Percentiles rank a stretch among this genome's conserved stretches.
Evolutionary conservation across 164 flowering plant species (phyloP).

Genomic region (Magnolia kwangsiensis): DNA sequence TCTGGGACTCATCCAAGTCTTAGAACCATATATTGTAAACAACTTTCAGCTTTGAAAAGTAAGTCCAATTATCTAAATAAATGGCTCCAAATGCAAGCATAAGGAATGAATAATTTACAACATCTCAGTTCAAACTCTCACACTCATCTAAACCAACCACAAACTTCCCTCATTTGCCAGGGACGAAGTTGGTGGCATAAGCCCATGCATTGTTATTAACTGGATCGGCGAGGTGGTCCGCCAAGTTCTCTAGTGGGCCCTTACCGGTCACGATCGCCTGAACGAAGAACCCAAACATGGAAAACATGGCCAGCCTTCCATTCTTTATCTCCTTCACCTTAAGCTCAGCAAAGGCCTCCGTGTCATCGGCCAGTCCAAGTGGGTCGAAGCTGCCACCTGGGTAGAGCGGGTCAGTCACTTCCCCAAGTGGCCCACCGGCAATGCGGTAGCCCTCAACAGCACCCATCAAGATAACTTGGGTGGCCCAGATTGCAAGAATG

Average conservation of each 20-base stretch:
- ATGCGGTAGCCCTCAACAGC: conserved; percentile 39
- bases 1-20: too few relatives aligned
- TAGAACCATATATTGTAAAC: too few relatives aligned
- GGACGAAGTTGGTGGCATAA: conserved; percentile 25
- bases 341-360: conserved; percentile 36
- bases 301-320: conserved; percentile 38
- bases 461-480: conserved; percentile 36
- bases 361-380: conserved; percentile 35
- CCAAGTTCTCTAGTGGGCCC: conserved; percentile 44
- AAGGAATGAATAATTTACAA: too few relatives aligned
- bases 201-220: conserved; percentile 50
- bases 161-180: conserved; percentile 11
- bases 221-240: conserved; percentile 42
- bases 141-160: too few relatives aligned
- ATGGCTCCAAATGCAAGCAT: too few relatives aligned
- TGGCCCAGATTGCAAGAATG: conserved; percentile 40
- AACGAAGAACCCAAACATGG: conserved; percentile 44
- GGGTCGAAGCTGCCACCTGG: conserved; percentile 42
- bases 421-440: conserved; percentile 42
- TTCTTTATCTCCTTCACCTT: conserved; percentile 35
- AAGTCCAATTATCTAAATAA: too few relatives aligned
- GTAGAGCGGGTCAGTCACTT: conserved; percentile 35
- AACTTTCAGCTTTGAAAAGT: too few relatives aligned
- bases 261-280: conserved; percentile 43
- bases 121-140: too few relatives aligned